Evolutionary conservation across 176 grass and related monocot species (phyloP).

Genomic region (Sorghum bicolor): Sorghum_bicolor_NCBIv3 NC_012870.2:80589001-80589500

Average conservation of each 20-base stretch:
- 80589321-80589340: background rate
- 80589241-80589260: background rate
- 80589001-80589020: background rate
- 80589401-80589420: background rate
- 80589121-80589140: background rate
- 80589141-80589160: background rate
- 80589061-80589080: background rate
- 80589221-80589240: background rate
- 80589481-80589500: background rate
- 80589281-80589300: background rate
- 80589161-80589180: slow-evolving; percentile 19
- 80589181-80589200: background rate
- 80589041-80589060: background rate
- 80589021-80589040: background rate
- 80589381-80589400: background rate
- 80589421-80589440: background rate
- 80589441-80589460: background rate
- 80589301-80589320: background rate
- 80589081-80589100: background rate
- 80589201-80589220: background rate
- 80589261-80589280: background rate
- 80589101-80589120: background rate
- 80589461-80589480: background rate
- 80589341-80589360: background rate
- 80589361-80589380: background rate